Evolutionary conservation across 1,139 yeast genomes (phyloP).

Genomic region (Taiozyma sp.): DNA sequence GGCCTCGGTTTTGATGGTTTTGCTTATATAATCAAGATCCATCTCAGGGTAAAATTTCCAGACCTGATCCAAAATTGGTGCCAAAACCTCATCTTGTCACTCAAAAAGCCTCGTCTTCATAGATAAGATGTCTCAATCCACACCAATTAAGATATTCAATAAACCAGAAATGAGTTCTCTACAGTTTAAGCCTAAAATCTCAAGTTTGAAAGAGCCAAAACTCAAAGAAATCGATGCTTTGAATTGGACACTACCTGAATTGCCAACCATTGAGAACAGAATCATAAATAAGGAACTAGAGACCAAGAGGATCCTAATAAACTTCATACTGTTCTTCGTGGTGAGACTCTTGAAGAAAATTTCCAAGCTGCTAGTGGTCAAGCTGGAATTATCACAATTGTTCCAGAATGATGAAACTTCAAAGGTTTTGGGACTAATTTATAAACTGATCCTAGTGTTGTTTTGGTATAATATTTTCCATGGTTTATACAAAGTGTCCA

Average conservation of each 20-base stretch:
- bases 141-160: neutral
- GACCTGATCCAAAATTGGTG: neutral
- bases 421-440: constrained; percentile 9
- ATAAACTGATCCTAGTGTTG: constrained; percentile 26
- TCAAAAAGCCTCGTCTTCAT: neutral
- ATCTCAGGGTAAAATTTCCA: neutral
- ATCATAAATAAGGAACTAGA: constrained; percentile 35
- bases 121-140: neutral
- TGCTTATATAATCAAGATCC: neutral
- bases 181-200: neutral
- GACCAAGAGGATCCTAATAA: constrained; percentile 29
- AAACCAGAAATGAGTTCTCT: neutral
- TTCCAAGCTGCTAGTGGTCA: constrained; percentile 18
- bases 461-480: constrained; percentile 31
- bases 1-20: neutral
- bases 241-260: constrained; percentile 29
- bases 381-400: constrained; percentile 12
- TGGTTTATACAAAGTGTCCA: constrained; percentile 32
- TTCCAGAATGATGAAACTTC: neutral
- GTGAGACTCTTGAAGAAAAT: constrained; percentile 26
- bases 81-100: neutral
- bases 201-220: neutral
- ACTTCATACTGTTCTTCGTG: constrained; percentile 25
- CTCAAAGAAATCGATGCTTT: constrained; percentile 7
- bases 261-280: constrained; percentile 27